Conservation (phyloP, 345 rosid species). For the Gossypium anomalum region DNA sequence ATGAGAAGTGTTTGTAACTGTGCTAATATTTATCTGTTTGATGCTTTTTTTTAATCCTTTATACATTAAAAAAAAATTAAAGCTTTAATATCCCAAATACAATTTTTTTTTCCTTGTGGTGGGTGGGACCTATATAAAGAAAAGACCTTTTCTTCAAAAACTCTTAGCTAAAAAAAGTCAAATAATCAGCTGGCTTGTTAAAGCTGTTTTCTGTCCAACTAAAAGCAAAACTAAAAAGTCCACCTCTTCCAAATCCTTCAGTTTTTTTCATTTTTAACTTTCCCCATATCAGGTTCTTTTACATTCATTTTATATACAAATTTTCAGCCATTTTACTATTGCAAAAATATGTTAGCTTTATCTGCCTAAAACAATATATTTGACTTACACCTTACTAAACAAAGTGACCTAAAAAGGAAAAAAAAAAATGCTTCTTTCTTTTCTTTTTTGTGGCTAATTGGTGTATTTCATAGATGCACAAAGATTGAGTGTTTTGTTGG, state of each 20-base stretch:
- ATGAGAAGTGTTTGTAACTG: constrained; percentile 15
- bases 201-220: constrained; percentile 47
- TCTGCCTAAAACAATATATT: constrained; percentile 3
- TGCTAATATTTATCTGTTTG: not conserved
- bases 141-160: not conserved
- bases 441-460: not conserved
- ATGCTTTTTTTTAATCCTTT: not conserved
- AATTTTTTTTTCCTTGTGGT: constrained; percentile 3
- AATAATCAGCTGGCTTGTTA: constrained; percentile 38
- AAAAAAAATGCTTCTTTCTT: not conserved
- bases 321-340: constrained; percentile 6
- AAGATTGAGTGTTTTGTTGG: not conserved
- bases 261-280: not conserved
- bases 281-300: not conserved
- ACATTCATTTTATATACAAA: not conserved
- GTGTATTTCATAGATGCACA: not conserved
- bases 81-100: not conserved
- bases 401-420: not conserved
- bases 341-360: not conserved
- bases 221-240: not conserved
- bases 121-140: constrained; percentile 20
- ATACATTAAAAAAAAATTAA: too few species aligned
- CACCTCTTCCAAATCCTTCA: constrained; percentile 6
- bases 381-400: not conserved
- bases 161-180: constrained; percentile 37